Conservation (phyloP, 2,329 filamentous ascomycete genomes). For the Aureobasidium sp. region DNA sequence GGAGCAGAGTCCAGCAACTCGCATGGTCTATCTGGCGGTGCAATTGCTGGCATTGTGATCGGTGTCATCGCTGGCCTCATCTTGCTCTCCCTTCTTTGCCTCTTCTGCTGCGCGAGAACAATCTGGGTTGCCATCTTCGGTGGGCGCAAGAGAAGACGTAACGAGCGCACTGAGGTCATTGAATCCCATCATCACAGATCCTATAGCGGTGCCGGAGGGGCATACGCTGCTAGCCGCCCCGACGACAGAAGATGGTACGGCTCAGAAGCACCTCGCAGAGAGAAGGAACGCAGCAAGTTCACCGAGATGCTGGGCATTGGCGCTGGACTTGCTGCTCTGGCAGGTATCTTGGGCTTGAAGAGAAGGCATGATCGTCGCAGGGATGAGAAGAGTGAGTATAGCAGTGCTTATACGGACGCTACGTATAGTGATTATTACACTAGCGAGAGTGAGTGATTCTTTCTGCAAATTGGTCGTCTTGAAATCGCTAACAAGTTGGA, state of each 20-base stretch:
- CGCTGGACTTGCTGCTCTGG: constrained; percentile 38
- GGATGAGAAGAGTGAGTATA: constrained; percentile 38
- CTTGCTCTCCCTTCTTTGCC: constrained; percentile 63
- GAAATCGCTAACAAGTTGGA: neutral
- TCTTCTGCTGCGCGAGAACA: constrained; percentile 59
- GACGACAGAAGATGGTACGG: constrained; percentile 43
- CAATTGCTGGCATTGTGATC: constrained; percentile 75
- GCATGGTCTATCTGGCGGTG: constrained; percentile 56
- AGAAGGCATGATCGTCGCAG: constrained; percentile 29
- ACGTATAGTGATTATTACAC: constrained; percentile 40
- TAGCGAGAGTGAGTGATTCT: constrained; percentile 38
- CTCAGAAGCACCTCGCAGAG: constrained; percentile 29
- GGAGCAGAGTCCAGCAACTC: constrained; percentile 24
- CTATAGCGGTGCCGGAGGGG: constrained; percentile 51
- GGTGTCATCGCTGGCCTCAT: constrained; percentile 61
- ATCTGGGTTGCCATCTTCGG: constrained; percentile 54
- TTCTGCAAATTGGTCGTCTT: too few relatives aligned
- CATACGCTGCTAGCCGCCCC: constrained; percentile 19
- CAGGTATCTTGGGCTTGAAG: constrained; percentile 40
- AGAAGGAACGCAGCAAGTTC: constrained; percentile 30
- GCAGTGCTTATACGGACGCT: constrained; percentile 32
- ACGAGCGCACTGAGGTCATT: constrained; percentile 53
- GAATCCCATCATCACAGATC: constrained; percentile 52
- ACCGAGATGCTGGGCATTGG: constrained; percentile 33
- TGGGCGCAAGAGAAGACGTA: constrained; percentile 35